Evolutionary conservation across 495 filamentous ascomycete genomes (phyloP).

Genomic region (Wilcoxina mikolae): DNA sequence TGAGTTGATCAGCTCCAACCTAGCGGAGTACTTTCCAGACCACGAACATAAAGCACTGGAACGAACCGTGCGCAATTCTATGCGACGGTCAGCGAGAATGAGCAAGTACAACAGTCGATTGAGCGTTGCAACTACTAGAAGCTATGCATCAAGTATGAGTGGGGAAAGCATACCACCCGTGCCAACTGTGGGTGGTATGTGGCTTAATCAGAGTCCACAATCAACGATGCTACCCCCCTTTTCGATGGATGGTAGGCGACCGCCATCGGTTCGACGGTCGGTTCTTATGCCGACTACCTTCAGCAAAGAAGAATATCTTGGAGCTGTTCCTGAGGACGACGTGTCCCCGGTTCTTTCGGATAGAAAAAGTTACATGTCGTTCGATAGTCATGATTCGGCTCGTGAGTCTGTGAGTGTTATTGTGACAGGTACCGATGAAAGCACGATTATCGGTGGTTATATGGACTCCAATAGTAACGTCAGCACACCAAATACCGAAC

Average conservation of each 20-base stretch:
- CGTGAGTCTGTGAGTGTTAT: slow-evolving; percentile 40
- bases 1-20: slow-evolving; percentile 90
- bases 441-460: slow-evolving; percentile 58
- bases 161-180: slow-evolving; percentile 68
- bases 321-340: slow-evolving; percentile 71
- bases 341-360: slow-evolving; percentile 33
- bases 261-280: slow-evolving; percentile 4
- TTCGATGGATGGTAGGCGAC: slow-evolving; percentile 26
- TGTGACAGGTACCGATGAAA: slow-evolving; percentile 56
- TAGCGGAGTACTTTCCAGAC: slow-evolving; percentile 93
- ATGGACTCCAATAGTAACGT: slow-evolving; percentile 58
- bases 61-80: slow-evolving; percentile 76
- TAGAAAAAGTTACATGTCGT: slow-evolving; percentile 91
- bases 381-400: slow-evolving; percentile 45
- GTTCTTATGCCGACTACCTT: slow-evolving; percentile 6
- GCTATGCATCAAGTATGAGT: slow-evolving; percentile 75
- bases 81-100: slow-evolving; percentile 73
- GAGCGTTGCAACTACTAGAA: slow-evolving; percentile 85
- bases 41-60: slow-evolving; percentile 87
- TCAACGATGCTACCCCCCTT: neutral
- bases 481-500: slow-evolving; percentile 47
- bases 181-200: slow-evolving; percentile 88
- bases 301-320: slow-evolving; percentile 42
- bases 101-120: slow-evolving; percentile 84
- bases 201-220: slow-evolving; percentile 48